Conservation (phyloP, 2,329 filamentous ascomycete genomes). For the Venturia aucupariae region DNA sequence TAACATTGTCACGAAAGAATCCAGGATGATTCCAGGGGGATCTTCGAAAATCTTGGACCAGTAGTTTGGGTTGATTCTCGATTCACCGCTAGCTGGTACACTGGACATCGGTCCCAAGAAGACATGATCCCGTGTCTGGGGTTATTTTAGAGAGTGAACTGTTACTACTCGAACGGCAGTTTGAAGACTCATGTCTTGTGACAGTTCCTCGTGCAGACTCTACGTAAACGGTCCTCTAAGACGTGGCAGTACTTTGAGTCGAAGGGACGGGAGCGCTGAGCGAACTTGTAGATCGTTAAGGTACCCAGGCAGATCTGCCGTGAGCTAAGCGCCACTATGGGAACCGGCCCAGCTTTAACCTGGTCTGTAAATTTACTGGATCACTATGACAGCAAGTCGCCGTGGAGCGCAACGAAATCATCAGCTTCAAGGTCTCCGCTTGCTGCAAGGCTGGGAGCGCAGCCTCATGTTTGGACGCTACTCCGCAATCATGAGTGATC, state of each 20-base stretch:
- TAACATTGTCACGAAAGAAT: not conserved
- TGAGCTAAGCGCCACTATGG: not conserved
- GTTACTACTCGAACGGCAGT: not conserved
- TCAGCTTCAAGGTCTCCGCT: not conserved
- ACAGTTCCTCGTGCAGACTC: not conserved
- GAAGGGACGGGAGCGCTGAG: not conserved
- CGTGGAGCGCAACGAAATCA: not conserved
- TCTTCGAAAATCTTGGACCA: not conserved
- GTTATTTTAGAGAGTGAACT: not conserved
- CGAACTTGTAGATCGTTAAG: not conserved
- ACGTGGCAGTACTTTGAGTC: not conserved
- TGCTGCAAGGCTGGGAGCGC: not conserved
- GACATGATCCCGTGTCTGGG: not conserved
- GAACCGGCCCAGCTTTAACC: not conserved
- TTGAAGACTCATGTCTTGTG: not conserved
- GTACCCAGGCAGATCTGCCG: not conserved
- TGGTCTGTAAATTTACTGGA: not conserved
- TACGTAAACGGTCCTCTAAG: not conserved
- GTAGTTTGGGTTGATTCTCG: not conserved
- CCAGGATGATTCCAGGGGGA: not conserved
- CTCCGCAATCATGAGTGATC: not conserved
- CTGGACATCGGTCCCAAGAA: not conserved
- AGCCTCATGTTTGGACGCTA: not conserved
- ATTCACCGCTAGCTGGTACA: not conserved
- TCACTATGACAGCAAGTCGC: not conserved